Base-by-base conservation (phyloP, 2,329 filamentous ascomycete genomes). In the Stagonosporopsis rhizophila region DNA sequence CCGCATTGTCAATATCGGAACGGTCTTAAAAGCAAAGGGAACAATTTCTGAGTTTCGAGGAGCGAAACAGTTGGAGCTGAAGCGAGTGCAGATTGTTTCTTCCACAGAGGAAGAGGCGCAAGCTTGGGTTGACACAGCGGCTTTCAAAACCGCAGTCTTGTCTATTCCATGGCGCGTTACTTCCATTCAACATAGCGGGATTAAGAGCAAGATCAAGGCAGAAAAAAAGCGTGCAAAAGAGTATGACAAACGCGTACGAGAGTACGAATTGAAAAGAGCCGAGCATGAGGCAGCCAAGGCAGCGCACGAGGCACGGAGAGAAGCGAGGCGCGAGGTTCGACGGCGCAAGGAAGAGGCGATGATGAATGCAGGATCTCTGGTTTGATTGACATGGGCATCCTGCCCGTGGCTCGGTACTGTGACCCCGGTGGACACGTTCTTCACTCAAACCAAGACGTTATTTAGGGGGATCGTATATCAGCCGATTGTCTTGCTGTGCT, bases 21-120 rank as follows among this genome's bases (percentile, higher is more conserved):
- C 77, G 0, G 75, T 84, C 6, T 69, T 87, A 2, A 85, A 85
- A 56, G 75, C 82, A 4, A 87, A 88, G 62, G 84, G 85, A 25
- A 84, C 81, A 0, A 75, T 88, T 9, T 78, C 78, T 0, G 74
- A 70, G 11, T 87, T 84, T 64, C 79, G 84, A 5, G 71, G 73
- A 4, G 66, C 70, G 12, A 80, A 81, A 58, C 85, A 88, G 62
- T 58, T 88, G 8, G 75, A 82, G 15, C 70, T 87, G 23, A 83
- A 87, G 66, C 79, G 83, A 3, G 77, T 85, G 7, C 75, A 71
- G 35, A 53, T 80, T 0, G 69, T 88, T 1, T 67, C 68, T 2
- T 80, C 81, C 38, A 87, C 84, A 14, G 79, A 79, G 38, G 80
- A 83, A 25, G 86, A 88, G 66, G 79, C 81, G 44, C 68, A 69